Base-by-base conservation (phyloP, 495 filamentous ascomycete species). In the Tuber indicum region DNA sequence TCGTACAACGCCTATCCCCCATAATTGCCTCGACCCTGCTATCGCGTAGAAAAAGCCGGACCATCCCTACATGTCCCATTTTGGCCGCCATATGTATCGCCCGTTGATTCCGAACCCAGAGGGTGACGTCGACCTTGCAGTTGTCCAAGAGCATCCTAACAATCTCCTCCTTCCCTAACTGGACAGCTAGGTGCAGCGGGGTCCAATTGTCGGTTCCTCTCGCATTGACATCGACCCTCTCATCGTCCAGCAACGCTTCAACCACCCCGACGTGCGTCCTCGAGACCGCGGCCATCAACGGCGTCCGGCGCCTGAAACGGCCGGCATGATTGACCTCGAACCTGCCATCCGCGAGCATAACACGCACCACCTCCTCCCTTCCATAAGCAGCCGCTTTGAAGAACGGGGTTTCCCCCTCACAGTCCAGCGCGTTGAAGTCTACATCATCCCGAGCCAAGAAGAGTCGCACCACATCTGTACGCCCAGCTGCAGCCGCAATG, bases 281-380 rank as follows among this genome's bases (percentile, higher is more conserved):
- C 1, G 14, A 66, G 12, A 32, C 16, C 26, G 26, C 58, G 32
- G 14, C 26, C 58, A 36, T 66, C 26, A 66, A 66, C 26, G 58
- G 26, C 58, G 58, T 66, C 58, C 58, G 26, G 26, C 12, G 58
- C 14, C 0, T 14, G 26, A 17, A 66, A 66, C 58, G 26, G 32
- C 26, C 58, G 26, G 26, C 3, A 36, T 5, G 26, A 66, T 36
- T 66, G 32, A 66, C 58, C 10, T 36, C 26, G 26, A 66, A 62
- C n/a, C 52, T 62, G n/a, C 52, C 52, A 62, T 62, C 52, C 52
- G 52, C 52, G 23, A 62, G 52, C 52, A 62, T 62, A 62, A 62
- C n/a, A 16, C 52, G 52, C n/a, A 62, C 52, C n/a, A 62, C 52
- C 52, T 32, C 52, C n/a, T 62, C 52, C 52, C 23, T 62, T 26